phyloP scores from a whole-genome alignment of 345 rosid genomes.

The Cardiospermum halicacabum region DNA sequence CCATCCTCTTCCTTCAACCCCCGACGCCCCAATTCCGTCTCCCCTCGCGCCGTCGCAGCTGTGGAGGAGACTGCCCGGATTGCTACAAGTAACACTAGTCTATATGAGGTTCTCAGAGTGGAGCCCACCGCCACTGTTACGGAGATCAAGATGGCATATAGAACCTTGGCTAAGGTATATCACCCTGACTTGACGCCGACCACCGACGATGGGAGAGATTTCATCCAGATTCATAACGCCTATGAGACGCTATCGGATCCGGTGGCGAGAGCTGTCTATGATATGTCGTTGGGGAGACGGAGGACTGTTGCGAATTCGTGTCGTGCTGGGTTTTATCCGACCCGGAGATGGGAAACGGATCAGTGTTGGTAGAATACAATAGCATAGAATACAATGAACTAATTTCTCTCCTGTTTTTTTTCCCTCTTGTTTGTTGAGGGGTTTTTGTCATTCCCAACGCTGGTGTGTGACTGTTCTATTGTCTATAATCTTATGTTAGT shows the following conservation, averaged over 20 bases:
- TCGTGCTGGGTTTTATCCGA: slow-evolving; percentile 23
- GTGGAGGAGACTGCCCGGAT: not conserved
- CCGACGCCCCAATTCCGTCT: not conserved
- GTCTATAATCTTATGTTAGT: not conserved
- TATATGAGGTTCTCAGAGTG: slow-evolving; percentile 56
- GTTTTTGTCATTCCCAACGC: not conserved
- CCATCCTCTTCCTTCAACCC: not conserved
- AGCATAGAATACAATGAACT: too few relatives aligned
- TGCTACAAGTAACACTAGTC: slow-evolving; percentile 17
- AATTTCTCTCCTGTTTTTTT: not conserved
- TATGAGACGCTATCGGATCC: slow-evolving; percentile 76
- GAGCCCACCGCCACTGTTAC: slow-evolving; percentile 45
- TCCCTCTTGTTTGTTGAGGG: not conserved
- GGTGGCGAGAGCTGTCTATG: slow-evolving; percentile 61
- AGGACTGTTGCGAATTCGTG: slow-evolving; percentile 7
- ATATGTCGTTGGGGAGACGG: slow-evolving; percentile 35
- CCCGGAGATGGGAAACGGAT: slow-evolving; percentile 87
- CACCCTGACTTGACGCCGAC: slow-evolving; percentile 55
- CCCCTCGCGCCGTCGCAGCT: not conserved
- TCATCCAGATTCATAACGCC: slow-evolving; percentile 68
- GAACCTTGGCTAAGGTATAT: slow-evolving; percentile 54
- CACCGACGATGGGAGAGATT: slow-evolving; percentile 49
- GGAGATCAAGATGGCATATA: slow-evolving; percentile 70
- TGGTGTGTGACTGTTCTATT: not conserved
- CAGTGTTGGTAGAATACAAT: slow-evolving; percentile 97